Evolutionary conservation across 2,329 filamentous ascomycete species (phyloP).

Genomic region (Fusarium sublunatum): DNA sequence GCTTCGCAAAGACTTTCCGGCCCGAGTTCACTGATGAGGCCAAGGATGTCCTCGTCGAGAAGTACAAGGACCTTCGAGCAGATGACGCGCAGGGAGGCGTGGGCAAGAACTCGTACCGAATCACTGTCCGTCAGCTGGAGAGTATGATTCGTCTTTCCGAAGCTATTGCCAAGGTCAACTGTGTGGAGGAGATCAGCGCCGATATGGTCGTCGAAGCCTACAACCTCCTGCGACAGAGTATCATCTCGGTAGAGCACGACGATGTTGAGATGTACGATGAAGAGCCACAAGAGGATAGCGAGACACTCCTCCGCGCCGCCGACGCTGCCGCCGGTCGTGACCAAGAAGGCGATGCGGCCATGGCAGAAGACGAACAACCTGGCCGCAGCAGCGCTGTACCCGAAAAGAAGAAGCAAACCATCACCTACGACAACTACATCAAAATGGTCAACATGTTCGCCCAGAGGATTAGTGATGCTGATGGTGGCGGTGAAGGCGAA

Average conservation of each 20-base stretch:
- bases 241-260: constrained; percentile 97
- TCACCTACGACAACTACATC: constrained; percentile 96
- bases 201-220: constrained; percentile 92
- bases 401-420: constrained; percentile 76
- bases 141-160: constrained; percentile 95
- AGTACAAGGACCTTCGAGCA: constrained; percentile 93
- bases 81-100: constrained; percentile 95
- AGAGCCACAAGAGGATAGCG: constrained; percentile 58
- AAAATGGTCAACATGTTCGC: constrained; percentile 89
- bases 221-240: constrained; percentile 90
- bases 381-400: constrained; percentile 52
- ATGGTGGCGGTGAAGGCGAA: constrained; percentile 79
- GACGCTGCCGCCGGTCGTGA: constrained; percentile 58
- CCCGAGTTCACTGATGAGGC: constrained; percentile 92
- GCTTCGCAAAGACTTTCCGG: constrained; percentile 93
- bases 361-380: constrained; percentile 53
- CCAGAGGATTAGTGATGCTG: constrained; percentile 83
- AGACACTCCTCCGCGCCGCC: constrained; percentile 56
- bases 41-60: constrained; percentile 84
- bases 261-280: constrained; percentile 94
- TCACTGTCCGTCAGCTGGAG: constrained; percentile 95
- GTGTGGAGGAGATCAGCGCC: constrained; percentile 87
- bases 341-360: constrained; percentile 59
- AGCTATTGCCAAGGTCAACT: constrained; percentile 98
- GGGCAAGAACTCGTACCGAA: constrained; percentile 94